These are phyloP conservation scores for Pelomyxa schiedti DNA, from an alignment of 78 protist species.

Conservation along the genomic window DNA sequence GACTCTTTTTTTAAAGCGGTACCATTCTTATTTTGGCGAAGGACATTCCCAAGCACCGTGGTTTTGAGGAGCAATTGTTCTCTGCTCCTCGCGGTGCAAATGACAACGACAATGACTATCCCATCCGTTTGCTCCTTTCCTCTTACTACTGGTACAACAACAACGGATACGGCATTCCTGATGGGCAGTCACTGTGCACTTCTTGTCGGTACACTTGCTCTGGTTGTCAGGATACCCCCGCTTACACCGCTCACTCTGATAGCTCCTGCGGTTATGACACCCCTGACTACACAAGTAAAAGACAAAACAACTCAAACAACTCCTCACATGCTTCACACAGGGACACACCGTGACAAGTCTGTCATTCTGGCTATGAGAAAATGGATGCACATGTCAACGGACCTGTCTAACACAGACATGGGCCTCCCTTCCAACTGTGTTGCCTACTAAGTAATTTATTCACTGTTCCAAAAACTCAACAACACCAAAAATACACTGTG, in stretches of 20 bases:
- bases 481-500: no score
- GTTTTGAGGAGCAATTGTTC: conserved; percentile 38
- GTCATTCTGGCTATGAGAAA: conserved; percentile 33
- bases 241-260: conserved; percentile 11
- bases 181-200: conserved; percentile 37
- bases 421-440: not conserved
- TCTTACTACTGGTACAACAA: conserved; percentile 9
- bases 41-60: conserved; percentile 27
- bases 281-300: conserved; percentile 38
- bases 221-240: conserved; percentile 5
- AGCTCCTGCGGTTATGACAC: conserved; percentile 22
- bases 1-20: no score
- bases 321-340: no score
- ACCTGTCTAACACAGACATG: not conserved
- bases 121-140: conserved; percentile 34
- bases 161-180: conserved; percentile 31
- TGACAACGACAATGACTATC: conserved; percentile 53
- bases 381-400: no score
- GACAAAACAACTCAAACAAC: no score
- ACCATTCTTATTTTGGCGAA: conserved; percentile 14
- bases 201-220: not conserved
- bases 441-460: no score
- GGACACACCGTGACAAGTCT: conserved; percentile 34
- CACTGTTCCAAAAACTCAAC: no score
- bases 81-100: conserved; percentile 15